These are phyloP conservation scores for Picochlorum costavermella DNA, from an alignment of 139 green algal species.

Conservation along the genomic window DNA sequence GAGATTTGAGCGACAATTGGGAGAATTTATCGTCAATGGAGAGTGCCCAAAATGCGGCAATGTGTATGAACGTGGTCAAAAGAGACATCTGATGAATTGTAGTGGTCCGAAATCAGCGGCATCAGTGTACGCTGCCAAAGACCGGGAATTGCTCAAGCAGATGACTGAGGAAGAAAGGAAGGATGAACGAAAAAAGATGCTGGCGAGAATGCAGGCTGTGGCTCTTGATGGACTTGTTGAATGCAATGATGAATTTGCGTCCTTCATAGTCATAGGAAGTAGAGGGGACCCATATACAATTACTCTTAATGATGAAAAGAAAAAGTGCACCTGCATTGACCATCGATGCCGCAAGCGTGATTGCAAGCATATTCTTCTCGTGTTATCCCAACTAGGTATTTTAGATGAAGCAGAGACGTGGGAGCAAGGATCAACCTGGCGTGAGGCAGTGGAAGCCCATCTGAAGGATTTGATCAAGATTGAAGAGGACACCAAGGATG, in stretches of 20 bases:
- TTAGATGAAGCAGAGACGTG: constrained; percentile 6
- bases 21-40: constrained; percentile 16
- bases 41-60: constrained; percentile 24
- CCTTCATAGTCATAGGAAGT: constrained; percentile 21
- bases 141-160: not conserved
- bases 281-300: constrained; percentile 27
- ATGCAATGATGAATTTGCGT: constrained; percentile 4
- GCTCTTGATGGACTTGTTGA: constrained; percentile 16
- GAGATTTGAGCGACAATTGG: constrained; percentile 20
- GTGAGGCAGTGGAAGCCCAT: constrained; percentile 1
- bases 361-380: constrained; percentile 33
- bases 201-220: constrained; percentile 24
- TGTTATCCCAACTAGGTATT: constrained; percentile 6
- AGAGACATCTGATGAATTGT: constrained; percentile 13
- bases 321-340: constrained; percentile 25
- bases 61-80: constrained; percentile 7
- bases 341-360: constrained; percentile 27
- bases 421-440: not conserved
- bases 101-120: not conserved
- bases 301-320: constrained; percentile 15
- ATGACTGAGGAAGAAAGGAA: constrained; percentile 21
- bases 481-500: not conserved
- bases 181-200: constrained; percentile 14
- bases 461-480: constrained; percentile 17
- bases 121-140: not conserved